These are phyloP conservation scores for Canavalia gladiata DNA, from an alignment of 306 rosid species.

Conservation along the genomic window DNA sequence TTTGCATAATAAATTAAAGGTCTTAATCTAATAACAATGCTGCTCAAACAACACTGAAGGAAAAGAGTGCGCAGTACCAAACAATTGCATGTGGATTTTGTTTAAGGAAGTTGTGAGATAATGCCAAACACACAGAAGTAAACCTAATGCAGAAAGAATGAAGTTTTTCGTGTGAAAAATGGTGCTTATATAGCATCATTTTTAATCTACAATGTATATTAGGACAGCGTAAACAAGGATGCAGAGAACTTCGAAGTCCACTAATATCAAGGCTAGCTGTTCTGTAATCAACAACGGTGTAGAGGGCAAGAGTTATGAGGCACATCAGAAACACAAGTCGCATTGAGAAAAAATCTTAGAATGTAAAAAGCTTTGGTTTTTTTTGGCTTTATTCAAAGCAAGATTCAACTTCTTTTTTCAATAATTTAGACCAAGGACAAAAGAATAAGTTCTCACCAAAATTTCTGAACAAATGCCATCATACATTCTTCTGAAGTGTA, in stretches of 20 bases:
- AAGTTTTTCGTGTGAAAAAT: neutral
- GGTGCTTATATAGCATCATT: constrained; percentile 16
- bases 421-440: constrained; percentile 45
- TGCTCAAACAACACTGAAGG: neutral
- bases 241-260: constrained; percentile 27
- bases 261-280: constrained; percentile 6
- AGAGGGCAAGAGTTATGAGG: neutral
- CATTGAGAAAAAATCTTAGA: neutral
- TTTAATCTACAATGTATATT: constrained; percentile 27
- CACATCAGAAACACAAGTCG: constrained; percentile 40
- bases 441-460: constrained; percentile 52
- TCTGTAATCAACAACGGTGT: constrained; percentile 23
- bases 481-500: constrained; percentile 52
- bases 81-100: neutral
- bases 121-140: neutral
- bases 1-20: neutral
- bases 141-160: neutral
- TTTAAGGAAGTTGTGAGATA: neutral
- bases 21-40: constrained; percentile 4
- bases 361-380: constrained; percentile 31
- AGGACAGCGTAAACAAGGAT: constrained; percentile 24
- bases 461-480: constrained; percentile 44
- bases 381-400: constrained; percentile 50
- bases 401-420: constrained; percentile 50
- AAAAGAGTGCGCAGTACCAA: neutral